Evolutionary conservation across 2,329 filamentous ascomycete genomes (phyloP), one percentile per base, ranked within the genome.

Genomic region (Epichloe scottii): DNA sequence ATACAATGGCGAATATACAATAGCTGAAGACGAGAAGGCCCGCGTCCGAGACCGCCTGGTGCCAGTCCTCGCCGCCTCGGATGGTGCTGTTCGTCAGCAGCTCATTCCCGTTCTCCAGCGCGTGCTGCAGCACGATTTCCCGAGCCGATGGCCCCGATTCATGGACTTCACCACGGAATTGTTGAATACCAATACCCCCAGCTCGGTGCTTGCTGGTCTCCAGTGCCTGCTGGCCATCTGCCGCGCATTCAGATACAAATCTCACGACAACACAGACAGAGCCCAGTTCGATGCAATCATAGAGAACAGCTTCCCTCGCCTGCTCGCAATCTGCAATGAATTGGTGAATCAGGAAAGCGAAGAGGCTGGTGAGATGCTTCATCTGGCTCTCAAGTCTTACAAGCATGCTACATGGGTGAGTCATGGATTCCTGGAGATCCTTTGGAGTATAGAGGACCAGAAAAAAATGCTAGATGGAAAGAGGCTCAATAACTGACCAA

Each of bases 291-390:
- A 96, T 68, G 89, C 88, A 69, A 95, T 98, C 60, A 87, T 97
- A 55, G 87, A 89, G 66, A 81, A 84, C 54, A 89, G 88, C 53
- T 98, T 98, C 70, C 89, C 93, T 19, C 83, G 89, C 57, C 75
- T 97, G 56, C 74, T 97, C 58, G 76, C 78, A 55, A 93, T 98
- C 62, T 94, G 90, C 60, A 89, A 88, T 64, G 85, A 87, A 67
- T 73, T 97, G 60, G 85, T 95, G 44, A 85, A 88, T 58, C 90
- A 97, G 72, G 87, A 87, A 64, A 95, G 88, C 65, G 75, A 94
- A 59, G 93, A 98, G 70, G 93, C 91, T 17, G 91, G 88, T 53
- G 93, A 97, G 72, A 97, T 98, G 87, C 76, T 98, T 59, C 87
- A 94, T 65, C 84, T 94, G 53, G 88, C 94, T 51, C 78, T 98